These are phyloP conservation scores for Coelastrella sp. DNA, from an alignment of 139 green algal species.

Conservation along the genomic window DNA sequence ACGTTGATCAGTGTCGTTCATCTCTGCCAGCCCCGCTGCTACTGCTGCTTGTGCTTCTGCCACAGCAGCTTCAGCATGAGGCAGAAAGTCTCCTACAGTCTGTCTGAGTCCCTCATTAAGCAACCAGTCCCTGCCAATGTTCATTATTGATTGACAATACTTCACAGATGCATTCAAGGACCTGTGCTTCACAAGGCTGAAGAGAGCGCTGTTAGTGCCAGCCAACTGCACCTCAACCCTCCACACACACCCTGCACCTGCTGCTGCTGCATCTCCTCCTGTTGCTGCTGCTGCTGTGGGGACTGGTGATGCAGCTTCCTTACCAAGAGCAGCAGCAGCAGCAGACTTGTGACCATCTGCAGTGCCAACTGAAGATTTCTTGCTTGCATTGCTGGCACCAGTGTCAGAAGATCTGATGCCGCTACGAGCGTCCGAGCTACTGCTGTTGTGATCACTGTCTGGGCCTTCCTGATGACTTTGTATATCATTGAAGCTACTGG, in stretches of 20 bases:
- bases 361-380: no score
- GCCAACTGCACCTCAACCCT: not conserved
- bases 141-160: not conserved
- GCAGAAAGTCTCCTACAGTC: not conserved
- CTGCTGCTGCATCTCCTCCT: not conserved
- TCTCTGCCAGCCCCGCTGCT: not conserved
- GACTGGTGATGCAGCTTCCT: not conserved
- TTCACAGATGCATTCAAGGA: not conserved
- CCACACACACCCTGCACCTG: not conserved
- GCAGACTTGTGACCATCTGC: no score
- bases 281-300: not conserved
- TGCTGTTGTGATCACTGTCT: no score
- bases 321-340: no score
- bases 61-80: not conserved
- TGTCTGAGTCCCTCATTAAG: not conserved
- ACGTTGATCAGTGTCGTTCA: no score
- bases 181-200: not conserved
- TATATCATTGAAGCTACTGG: no score
- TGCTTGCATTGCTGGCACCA: no score
- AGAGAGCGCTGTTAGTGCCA: not conserved
- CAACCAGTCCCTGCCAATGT: not conserved
- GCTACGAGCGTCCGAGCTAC: no score
- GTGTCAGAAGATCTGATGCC: no score
- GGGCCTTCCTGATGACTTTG: no score
- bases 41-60: not conserved